These are phyloP conservation scores for Flaveria brownii DNA, from an alignment of 129 eudicot genomes.

Conservation along the genomic window DNA sequence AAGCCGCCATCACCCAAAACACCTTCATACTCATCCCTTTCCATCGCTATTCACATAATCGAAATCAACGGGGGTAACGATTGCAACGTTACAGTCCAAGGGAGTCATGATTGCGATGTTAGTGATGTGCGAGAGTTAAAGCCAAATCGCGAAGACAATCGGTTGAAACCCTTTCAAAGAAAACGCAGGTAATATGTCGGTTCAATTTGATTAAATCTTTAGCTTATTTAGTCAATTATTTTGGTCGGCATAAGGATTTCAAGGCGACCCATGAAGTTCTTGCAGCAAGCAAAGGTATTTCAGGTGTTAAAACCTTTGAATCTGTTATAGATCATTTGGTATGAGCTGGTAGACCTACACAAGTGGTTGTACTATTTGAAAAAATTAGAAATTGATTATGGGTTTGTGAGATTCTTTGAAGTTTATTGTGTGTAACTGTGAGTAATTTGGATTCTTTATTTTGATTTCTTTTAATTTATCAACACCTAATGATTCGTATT, in stretches of 20 bases:
- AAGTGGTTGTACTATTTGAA: slow-evolving; percentile 61
- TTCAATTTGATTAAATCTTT: slow-evolving; percentile 30
- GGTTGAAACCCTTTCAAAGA: too few relatives aligned
- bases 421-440: slow-evolving; percentile 51
- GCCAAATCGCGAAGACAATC: too few relatives aligned
- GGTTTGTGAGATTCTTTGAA: slow-evolving; percentile 62
- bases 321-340: slow-evolving; percentile 56
- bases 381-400: slow-evolving; percentile 70
- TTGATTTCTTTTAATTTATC: too few relatives aligned
- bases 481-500: too few relatives aligned
- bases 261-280: slow-evolving; percentile 71
- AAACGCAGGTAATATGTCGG: too few relatives aligned
- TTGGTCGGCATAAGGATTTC: slow-evolving; percentile 87
- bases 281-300: slow-evolving; percentile 39
- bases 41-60: too few relatives aligned
- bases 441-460: slow-evolving; percentile 25
- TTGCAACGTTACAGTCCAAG: too few relatives aligned
- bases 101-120: too few relatives aligned
- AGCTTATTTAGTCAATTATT: slow-evolving; percentile 57
- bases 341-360: slow-evolving; percentile 73
- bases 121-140: too few relatives aligned
- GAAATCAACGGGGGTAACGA: too few relatives aligned
- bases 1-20: too few relatives aligned
- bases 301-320: slow-evolving; percentile 49
- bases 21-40: too few relatives aligned